Evolutionary conservation across 805 yeast genomes (phyloP), one percentile per base, ranked within the genome.

Genomic region (Lachancea sp.): DNA sequence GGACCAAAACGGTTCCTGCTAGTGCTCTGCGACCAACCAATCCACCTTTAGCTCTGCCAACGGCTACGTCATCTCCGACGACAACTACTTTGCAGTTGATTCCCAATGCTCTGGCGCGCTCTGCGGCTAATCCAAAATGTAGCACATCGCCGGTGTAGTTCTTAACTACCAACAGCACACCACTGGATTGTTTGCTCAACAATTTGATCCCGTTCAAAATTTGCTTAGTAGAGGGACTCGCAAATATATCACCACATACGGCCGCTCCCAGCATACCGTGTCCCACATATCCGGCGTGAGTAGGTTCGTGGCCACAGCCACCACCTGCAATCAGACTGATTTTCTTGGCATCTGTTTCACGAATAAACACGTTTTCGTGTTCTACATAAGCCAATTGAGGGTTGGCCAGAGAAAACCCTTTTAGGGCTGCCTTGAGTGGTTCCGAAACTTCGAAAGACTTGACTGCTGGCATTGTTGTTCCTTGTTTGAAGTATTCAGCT

Each of bases 271-370:
- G 65, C 54, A 84, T 68, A 41, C 95, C 95, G 12, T 78, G 73
- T 11, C 97, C 97, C 18, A 90, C 89, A 62, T 80, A 90, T 0
- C 96, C 97, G 8, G 86, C 90, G 58, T 91, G 97, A 3, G 89
- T 73, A 20, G 97, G 97, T 65, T 90, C 98, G 60, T 90, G 98
- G 39, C 98, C 98, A 12, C 90, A 80, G 22, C 97, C 97, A 45
- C 98, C 98, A 48, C 97, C 96, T 29, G 95, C 81, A 22, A 90
- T 68, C 41, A 90, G 58, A 5, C 86, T 76, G 36, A 89, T 84
- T 56, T 85, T 83, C 22, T 71, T 66, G 44, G 66, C 49, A 41
- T 55, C 50, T 15, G 58, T 60, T 25, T 58, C 53, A 42, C 74
- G 62, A 52, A 59, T 66, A 16, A 70, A 52, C 10, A 71, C 52